Conservation (phyloP, 768 basidiomycete species). For the Astraeus odoratus region DNA sequence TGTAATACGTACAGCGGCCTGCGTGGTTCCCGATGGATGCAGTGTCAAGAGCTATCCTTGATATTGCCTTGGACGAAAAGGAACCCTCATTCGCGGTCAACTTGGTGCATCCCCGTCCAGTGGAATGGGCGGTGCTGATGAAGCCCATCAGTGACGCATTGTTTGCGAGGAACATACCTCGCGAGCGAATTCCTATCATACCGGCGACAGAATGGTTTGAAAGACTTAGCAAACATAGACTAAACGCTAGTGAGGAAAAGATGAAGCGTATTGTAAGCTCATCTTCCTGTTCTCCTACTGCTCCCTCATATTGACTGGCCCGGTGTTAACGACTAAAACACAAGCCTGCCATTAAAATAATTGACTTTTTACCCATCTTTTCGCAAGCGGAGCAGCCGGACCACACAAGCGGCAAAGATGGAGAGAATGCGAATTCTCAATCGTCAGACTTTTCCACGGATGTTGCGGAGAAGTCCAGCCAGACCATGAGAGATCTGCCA, state of each 20-base stretch:
- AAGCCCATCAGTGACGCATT: slow-evolving; percentile 15
- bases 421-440: neutral
- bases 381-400: slow-evolving; percentile 12
- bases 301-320: slow-evolving; percentile 2
- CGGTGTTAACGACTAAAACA: neutral
- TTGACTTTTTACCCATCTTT: slow-evolving; percentile 21
- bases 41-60: slow-evolving; percentile 21
- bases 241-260: slow-evolving; percentile 15
- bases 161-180: slow-evolving; percentile 6
- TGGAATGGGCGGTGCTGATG: slow-evolving; percentile 21
- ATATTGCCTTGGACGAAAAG: slow-evolving; percentile 20
- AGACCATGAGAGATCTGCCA: slow-evolving; percentile 25
- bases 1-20: too few species aligned
- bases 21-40: slow-evolving; percentile 27
- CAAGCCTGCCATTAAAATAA: slow-evolving; percentile 30
- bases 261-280: slow-evolving; percentile 25
- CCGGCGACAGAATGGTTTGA: slow-evolving; percentile 31
- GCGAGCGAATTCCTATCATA: slow-evolving; percentile 22
- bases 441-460: slow-evolving; percentile 17
- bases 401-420: slow-evolving; percentile 1
- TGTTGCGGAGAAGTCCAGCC: slow-evolving; percentile 26
- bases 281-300: slow-evolving; percentile 38
- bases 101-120: slow-evolving; percentile 29
- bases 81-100: slow-evolving; percentile 19
- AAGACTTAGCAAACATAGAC: slow-evolving; percentile 11